Base-by-base conservation (phyloP, 768 basidiomycete species). In the Xanthoconium stramineum region DNA sequence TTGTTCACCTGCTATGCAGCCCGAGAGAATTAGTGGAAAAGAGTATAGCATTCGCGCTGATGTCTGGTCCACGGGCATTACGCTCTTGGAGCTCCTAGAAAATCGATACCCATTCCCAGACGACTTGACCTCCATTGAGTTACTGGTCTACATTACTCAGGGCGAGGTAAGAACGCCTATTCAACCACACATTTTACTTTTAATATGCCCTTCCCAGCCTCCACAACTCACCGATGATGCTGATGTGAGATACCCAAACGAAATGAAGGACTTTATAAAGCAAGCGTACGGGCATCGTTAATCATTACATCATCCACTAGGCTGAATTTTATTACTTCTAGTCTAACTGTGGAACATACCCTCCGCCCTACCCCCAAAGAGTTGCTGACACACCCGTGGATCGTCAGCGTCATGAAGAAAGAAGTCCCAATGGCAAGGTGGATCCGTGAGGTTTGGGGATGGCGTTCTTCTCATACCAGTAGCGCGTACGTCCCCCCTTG, bases 51-150 rank as follows among this genome's bases (percentile, higher is more conserved):
- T 97, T 65, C 86, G 92, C 55, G 92, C 95, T 37, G 95, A 99
- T 69, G 95, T 99, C 24, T 99, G 97, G 97, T 98, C 95, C 1
- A 89, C 94, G 14, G 97, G 96, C 24, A 88, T 99, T 44, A 91
- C 94, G 0, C 80, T 99, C 35, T 81, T 98, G 62, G 97, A 98
- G 74, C 83, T 99, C 24, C 90, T 95, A 6, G 84, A 91, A 66
- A 97, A 96, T 65, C 84, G 89, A 40, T 98, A 97, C 78, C 97
- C 97, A 11, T 98, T 97, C 76, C 90, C 94, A 3, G 84, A 82
- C 37, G 93, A 97, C 67, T 78, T 97, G 30, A 86, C 91, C 6
- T 86, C 92, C n/a, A 96, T 98, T 70, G 96, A 98, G 68, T 78
- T 98, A 51, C 84, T 98, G 76, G 88, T 92, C 73, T 85, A 93